Percentiles rank a stretch among this genome's conserved stretches.
phyloP scores from a whole-genome alignment of 2,329 filamentous ascomycete genomes.

The Diaporthe caulivora region DNA sequence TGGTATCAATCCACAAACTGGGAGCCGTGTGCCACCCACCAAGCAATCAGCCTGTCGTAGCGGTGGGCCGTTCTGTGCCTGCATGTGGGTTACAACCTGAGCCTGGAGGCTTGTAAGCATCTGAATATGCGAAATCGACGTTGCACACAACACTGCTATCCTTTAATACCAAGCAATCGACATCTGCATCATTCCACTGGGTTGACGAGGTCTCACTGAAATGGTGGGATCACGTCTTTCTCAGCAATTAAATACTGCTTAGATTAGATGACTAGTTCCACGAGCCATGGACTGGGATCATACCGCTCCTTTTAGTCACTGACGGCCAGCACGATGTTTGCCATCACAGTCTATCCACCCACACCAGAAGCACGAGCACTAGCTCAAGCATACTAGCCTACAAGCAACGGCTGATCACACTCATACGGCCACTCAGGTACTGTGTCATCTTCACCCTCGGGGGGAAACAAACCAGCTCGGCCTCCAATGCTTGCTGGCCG shows the following conservation, averaged over 20 bases:
- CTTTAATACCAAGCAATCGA: not conserved
- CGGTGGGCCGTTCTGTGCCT: not conserved
- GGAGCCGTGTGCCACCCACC: too few relatives aligned
- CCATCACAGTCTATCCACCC: too few relatives aligned
- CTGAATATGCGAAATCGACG: too few relatives aligned
- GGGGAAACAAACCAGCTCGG: too few relatives aligned
- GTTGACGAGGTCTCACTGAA: not conserved
- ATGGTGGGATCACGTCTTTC: fast-evolving
- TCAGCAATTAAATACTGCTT: not conserved
- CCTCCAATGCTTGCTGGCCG: too few relatives aligned
- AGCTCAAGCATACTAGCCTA: too few relatives aligned
- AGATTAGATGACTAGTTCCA: not conserved
- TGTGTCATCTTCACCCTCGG: too few relatives aligned
- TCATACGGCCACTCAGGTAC: not conserved
- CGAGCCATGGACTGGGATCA: not conserved
- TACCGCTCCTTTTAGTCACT: not conserved
- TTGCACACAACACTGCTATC: not conserved
- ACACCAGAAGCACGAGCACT: not conserved
- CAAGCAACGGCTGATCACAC: not conserved
- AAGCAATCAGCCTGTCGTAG: not conserved
- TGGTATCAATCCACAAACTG: too few relatives aligned
- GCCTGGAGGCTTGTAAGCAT: not conserved
- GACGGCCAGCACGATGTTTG: too few relatives aligned
- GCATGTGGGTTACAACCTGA: not conserved
- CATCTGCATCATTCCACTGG: not conserved